Evolutionary conservation across 192 early-diverging fungal species (phyloP), one percentile per base, ranked within the genome.

Genomic region (Gigaspora rosea): DNA sequence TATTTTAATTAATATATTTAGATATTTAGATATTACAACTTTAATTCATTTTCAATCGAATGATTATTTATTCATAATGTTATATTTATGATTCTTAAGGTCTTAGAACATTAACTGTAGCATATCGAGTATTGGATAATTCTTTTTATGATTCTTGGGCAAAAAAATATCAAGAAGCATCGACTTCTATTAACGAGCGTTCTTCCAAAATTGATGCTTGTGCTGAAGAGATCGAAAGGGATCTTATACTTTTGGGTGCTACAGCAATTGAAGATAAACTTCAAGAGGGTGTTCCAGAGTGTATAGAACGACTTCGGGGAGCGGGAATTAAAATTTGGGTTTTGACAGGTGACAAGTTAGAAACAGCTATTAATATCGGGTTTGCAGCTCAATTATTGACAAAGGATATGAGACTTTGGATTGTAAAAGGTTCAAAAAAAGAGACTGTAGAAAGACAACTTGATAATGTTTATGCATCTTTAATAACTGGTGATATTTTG

Each of bases 351-450:
- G 97, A 99, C 84, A 98, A 98, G 79, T 81, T 97, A 85, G 97
- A 99, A 83, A 99, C 97, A 0, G 97, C 97, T 16, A 98, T 99
- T 83, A 98, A 98, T 80, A 98, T 99, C 82, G 96, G 96, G 4
- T 98, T 97, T 86, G 90, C 92, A 9, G 89, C 89, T 12, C 88
- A 91, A n/a, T 75, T 94, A 71, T 76, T 94, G 35, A 88, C 89
- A 51, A 87, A 87, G 61, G 86, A 89, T 33, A 92, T 92, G 89
- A 87, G 90, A 62, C 82, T 94, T 51, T 89, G 89, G 85, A 91
- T 88, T 27, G 65, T 89, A 68, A 81, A 77, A 5, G 79, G 79
- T 46, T 77, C 81, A n/a, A 50, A 65, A 2, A 54, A 77, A 12
- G 61, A 76, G 5, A 27, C 41, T 6, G 83, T 84, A 1, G 58